Evolutionary conservation across 306 rosid species (phyloP), one percentile per base, ranked within the genome.

Genomic region (Citrullus amarus): DNA sequence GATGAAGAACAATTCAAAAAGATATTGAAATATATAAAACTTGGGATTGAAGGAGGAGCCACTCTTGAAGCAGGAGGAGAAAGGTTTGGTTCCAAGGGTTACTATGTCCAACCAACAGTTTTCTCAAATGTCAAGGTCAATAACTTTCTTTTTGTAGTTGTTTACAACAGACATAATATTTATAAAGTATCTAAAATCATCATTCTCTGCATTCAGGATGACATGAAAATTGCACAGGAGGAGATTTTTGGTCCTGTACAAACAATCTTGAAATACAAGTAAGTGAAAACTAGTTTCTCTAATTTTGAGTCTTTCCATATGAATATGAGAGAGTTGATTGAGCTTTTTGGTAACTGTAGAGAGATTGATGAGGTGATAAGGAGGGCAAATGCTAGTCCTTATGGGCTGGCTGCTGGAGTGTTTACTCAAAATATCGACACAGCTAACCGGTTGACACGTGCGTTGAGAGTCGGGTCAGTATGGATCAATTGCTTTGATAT

Each of bases 221-320:
- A 81, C 79, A 92, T 92, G 97, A 53, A 2, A 82, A 95, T 95
- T 41, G 99, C 99, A 38, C 78, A 61, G 83, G 99, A 95, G 0
- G 97, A 95, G 84, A 95, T 95, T 68, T 92, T 95, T 81, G 99
- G 99, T 62, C 97, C 97, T 3, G 97, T 95, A 75, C 99, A 92
- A 81, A 38, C 93, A 79, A 91, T 95, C 82, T 82, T 95, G 60
- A 95, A 95, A 82, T 92, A 75, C 91, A 91, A 80, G 99, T 92
- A 57, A 90, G 96, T 53, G 25, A 81, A 73, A 32, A 66, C 50
- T 66, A 44, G 55, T 25, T 11, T 6, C 59, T 55, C 59, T 55
- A 18, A 55, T 7, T 50, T 50, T 53, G 57, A 53, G 57, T 53
- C 57, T 17, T 53, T 53, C 20, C 20, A 16, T 15, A 16, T 16